Evolutionary conservation across 176 grass and related monocot species (phyloP).

Genomic region (Olyra latifolia): DNA sequence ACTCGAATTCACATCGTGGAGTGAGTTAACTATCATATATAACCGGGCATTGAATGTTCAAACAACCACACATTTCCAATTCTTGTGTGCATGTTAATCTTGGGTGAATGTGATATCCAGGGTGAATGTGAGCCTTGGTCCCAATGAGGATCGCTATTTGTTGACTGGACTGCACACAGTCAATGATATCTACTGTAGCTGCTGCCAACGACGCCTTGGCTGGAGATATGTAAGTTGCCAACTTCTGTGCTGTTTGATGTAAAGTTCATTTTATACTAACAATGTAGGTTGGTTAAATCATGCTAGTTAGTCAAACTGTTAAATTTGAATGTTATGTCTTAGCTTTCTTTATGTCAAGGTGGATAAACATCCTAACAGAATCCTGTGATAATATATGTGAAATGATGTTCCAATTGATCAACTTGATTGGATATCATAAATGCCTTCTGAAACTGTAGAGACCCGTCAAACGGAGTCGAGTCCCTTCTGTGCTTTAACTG

Average conservation of each 20-base stretch:
- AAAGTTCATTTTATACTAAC: slow-evolving; percentile 16
- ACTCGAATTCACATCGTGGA: not conserved
- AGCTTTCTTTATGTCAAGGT: not conserved
- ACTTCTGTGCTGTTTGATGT: slow-evolving; percentile 4
- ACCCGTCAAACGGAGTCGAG: too few relatives aligned
- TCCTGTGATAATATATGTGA: not conserved
- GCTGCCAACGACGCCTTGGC: slow-evolving; percentile 73
- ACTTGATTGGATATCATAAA: slow-evolving; percentile 1
- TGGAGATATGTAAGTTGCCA: slow-evolving; percentile 88
- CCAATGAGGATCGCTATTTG: slow-evolving; percentile 77
- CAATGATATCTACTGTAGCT: slow-evolving; percentile 91
- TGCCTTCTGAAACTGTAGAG: too few relatives aligned
- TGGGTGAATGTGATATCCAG: slow-evolving; percentile 47
- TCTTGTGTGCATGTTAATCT: slow-evolving; percentile 35
- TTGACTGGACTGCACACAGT: slow-evolving; percentile 87
- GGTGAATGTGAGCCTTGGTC: slow-evolving; percentile 81
- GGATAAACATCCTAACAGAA: not conserved
- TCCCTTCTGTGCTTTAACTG: too few relatives aligned
- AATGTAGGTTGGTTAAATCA: not conserved
- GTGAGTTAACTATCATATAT: slow-evolving; percentile 10
- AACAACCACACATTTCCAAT: not conserved
- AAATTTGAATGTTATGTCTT: not conserved
- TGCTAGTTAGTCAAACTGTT: not conserved
- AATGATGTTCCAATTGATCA: not conserved
- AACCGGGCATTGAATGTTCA: not conserved